Evolutionary conservation across 1,284 basidiomycete genomes (phyloP), one percentile per base, ranked within the genome.

Genomic region (Tilletia indica): DNA sequence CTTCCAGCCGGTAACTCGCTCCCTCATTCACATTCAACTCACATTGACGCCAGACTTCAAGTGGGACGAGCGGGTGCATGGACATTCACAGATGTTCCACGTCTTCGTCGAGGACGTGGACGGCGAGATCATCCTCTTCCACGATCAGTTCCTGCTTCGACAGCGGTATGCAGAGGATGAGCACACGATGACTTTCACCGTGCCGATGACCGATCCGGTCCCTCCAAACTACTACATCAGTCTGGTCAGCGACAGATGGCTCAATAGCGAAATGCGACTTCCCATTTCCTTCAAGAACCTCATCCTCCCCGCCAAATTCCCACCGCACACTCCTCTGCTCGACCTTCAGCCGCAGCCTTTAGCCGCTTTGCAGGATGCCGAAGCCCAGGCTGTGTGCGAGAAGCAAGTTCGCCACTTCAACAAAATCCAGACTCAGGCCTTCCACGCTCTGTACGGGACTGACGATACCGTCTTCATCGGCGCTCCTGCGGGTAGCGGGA

Each of bases 381-480:
- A 93, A 73, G 97, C 91, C 76, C 93, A 98, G 83, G 87, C 87
- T 4, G 89, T 97, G 58, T 99, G 97, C 85, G 56, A 68, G 34
- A 74, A 76, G 45, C 89, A 88, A 0, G 91, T 96, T 75, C 87
- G 90, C 73, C 89, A 89, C 0, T 97, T 98, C 88, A 99, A 99
- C 89, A 98, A 97, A 86, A 97, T 98, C 77, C 97, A 99, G 85
- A 99, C 94, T 0, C 97, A 99, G 86, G 94, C 97, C 48, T 99
- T 98, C 90, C 96, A 98, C 79, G 94, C 95, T 0, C 87, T 99
- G 0, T 99, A 96, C 85, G 95, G 93, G 0, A 92, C 93, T 0
- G 94, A 98, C 83, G 95, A 98, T 82, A 97, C 94, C 80, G 91
- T 96, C 54, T 93, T 99, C 82, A 90, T 99, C 71, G 95, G 94